Conservation (phyloP, 2,329 filamentous ascomycete species). For the Davidsoniella virescens region DNA sequence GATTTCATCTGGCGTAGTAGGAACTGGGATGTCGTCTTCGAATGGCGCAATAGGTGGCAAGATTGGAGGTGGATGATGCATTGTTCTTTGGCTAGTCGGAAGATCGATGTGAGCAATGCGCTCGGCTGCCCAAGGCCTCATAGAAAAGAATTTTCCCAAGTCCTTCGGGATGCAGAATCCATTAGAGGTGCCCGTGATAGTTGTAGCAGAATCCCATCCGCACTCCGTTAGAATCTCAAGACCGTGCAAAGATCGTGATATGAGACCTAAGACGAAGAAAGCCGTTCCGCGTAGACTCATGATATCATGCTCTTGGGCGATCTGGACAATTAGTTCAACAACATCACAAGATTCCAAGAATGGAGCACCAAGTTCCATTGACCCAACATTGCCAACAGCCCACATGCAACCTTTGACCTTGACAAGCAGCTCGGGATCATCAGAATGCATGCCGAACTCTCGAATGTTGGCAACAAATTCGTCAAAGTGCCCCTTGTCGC, state of each 20-base stretch:
- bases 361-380: conserved; percentile 90
- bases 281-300: conserved; percentile 90
- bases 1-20: conserved; percentile 29
- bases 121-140: conserved; percentile 38
- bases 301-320: conserved; percentile 75
- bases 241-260: conserved; percentile 81
- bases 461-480: conserved; percentile 83
- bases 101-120: conserved; percentile 31
- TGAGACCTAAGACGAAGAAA: conserved; percentile 86
- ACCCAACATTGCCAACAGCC: conserved; percentile 95
- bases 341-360: conserved; percentile 86
- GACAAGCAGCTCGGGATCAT: conserved; percentile 69
- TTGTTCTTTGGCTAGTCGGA: conserved; percentile 36
- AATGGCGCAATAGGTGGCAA: conserved; percentile 22
- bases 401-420: conserved; percentile 96
- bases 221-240: conserved; percentile 78
- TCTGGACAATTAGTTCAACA: conserved; percentile 70
- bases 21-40: conserved; percentile 23
- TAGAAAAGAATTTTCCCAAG: conserved; percentile 61
- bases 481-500: conserved; percentile 89
- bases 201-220: conserved; percentile 87
- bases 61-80: conserved; percentile 25
- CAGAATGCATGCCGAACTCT: conserved; percentile 69
- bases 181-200: conserved; percentile 63
- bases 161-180: conserved; percentile 76